Evolutionary conservation across 352 stramenopile species (phyloP).

Genomic region (Phytophthora rubi): DNA sequence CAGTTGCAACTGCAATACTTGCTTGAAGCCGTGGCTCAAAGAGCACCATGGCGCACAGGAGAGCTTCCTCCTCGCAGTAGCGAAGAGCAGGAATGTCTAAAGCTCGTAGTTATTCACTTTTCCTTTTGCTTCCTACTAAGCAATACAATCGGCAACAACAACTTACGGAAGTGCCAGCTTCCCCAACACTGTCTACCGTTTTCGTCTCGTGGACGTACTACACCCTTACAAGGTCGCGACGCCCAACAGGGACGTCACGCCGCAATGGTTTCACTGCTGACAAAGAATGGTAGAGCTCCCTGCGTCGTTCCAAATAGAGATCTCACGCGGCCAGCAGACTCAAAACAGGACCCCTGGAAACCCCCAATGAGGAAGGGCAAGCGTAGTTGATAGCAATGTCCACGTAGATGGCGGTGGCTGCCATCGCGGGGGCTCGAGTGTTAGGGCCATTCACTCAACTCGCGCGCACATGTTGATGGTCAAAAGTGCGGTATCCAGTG

Average conservation of each 20-base stretch:
- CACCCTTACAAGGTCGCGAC: conserved; percentile 28
- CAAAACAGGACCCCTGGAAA: too few species aligned
- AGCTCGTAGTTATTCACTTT: not conserved
- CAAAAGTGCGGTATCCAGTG: too few species aligned
- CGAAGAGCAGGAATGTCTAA: not conserved
- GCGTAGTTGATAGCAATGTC: too few species aligned
- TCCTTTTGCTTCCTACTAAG: conserved; percentile 8
- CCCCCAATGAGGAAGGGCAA: too few species aligned
- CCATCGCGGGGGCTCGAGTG: too few species aligned
- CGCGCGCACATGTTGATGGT: too few species aligned
- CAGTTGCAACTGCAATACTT: not conserved
- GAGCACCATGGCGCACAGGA: not conserved
- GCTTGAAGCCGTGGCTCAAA: not conserved
- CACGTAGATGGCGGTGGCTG: too few species aligned
- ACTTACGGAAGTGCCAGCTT: conserved; percentile 26
- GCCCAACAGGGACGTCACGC: conserved; percentile 21
- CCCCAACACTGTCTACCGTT: conserved; percentile 15
- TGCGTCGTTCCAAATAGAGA: not conserved
- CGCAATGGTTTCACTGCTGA: conserved; percentile 7
- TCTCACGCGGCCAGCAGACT: too few species aligned
- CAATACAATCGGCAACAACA: conserved; percentile 10
- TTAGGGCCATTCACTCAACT: too few species aligned
- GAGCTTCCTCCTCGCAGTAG: not conserved
- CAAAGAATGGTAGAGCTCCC: conserved; percentile 15
- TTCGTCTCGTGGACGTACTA: conserved; percentile 27